Conservation (phyloP, 352 stramenopile species). For the Pilasporangium apinafurcum region DNA sequence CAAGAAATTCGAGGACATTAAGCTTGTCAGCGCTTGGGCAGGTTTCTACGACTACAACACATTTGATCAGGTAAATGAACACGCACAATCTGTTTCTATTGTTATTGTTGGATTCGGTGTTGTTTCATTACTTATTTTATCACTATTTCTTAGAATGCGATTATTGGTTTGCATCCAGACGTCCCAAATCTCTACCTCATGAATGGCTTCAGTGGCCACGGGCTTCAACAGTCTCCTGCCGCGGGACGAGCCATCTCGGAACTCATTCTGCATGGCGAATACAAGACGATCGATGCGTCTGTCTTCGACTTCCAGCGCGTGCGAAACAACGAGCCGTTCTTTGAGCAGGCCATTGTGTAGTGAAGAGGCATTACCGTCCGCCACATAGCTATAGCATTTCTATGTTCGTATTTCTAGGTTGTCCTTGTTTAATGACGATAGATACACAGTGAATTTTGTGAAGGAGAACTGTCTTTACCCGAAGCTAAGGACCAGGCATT, state of each 20-base stretch:
- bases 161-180: conserved; percentile 73
- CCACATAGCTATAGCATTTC: neutral
- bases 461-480: neutral
- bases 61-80: conserved; percentile 52
- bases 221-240: conserved; percentile 73
- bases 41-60: conserved; percentile 88
- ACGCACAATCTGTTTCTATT: neutral
- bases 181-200: conserved; percentile 78
- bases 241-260: conserved; percentile 71
- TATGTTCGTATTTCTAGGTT: too few species aligned
- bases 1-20: conserved; percentile 73
- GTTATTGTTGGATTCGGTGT: too few species aligned
- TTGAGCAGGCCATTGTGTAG: conserved; percentile 77
- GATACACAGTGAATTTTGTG: conserved; percentile 49
- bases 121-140: neutral
- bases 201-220: conserved; percentile 83
- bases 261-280: conserved; percentile 61
- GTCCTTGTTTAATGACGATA: conserved; percentile 40
- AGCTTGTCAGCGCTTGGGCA: conserved; percentile 69
- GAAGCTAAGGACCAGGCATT: conserved; percentile 20
- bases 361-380: neutral
- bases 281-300: conserved; percentile 68
- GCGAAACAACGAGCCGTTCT: conserved; percentile 57
- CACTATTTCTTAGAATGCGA: conserved; percentile 51
- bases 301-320: conserved; percentile 70